Evolutionary conservation across 805 yeast species (phyloP).

Genomic region (Saccharomycopsis sp.): DNA sequence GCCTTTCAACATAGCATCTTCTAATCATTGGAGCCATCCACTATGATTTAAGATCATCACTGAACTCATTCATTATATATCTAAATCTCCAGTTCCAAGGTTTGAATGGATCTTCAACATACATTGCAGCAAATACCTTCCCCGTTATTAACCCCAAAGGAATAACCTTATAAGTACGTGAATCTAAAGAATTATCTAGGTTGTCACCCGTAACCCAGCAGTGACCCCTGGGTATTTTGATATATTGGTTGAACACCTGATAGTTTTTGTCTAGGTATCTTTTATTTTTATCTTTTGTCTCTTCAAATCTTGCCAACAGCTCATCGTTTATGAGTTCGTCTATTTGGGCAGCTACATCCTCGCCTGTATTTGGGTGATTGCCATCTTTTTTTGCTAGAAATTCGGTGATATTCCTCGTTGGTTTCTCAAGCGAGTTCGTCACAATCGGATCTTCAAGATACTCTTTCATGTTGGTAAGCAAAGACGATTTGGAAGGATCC

Average conservation of each 20-base stretch:
- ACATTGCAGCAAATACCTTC: constrained; percentile 68
- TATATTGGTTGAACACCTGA: constrained; percentile 39
- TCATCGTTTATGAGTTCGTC: not conserved
- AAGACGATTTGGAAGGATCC: constrained; percentile 65
- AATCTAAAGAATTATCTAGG: constrained; percentile 77
- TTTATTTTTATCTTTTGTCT: constrained; percentile 4
- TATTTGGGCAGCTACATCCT: not conserved
- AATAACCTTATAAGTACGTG: constrained; percentile 81
- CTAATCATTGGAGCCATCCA: too few relatives aligned
- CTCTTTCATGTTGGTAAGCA: constrained; percentile 29
- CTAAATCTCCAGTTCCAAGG: constrained; percentile 44
- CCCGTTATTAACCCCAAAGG: constrained; percentile 89
- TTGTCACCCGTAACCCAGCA: constrained; percentile 98
- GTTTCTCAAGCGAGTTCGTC: not conserved
- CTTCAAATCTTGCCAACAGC: not conserved
- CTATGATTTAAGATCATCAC: constrained; percentile 25
- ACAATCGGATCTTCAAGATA: constrained; percentile 6
- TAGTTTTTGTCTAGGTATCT: constrained; percentile 7
- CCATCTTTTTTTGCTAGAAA: not conserved
- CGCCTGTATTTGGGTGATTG: not conserved
- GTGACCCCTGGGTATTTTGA: constrained; percentile 87
- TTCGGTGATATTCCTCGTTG: not conserved
- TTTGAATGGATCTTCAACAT: constrained; percentile 42
- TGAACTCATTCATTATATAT: constrained; percentile 45
- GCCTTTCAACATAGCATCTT: too few relatives aligned